Evolutionary conservation across 2,329 filamentous ascomycete species (phyloP), one percentile per base, ranked within the genome.

Genomic region (Raffaelea arxii): DNA sequence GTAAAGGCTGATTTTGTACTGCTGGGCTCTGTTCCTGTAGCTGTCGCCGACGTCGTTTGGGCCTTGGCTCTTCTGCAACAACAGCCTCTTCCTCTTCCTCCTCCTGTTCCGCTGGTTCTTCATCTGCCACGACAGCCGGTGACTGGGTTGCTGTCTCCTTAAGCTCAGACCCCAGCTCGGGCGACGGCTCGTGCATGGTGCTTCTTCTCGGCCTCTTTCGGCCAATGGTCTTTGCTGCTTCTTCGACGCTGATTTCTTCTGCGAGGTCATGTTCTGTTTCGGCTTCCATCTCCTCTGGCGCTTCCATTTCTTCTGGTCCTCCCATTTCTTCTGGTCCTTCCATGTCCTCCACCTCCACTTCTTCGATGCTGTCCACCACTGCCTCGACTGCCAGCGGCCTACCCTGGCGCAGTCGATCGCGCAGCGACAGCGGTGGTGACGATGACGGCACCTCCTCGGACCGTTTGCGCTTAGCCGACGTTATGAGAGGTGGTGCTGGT

Each of bases 181-280:
- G 65, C 0, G 70, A 71, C 3, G 54, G 59, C n/a, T 58, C 60
- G 22, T 58, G 59, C 3, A 58, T 46, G 6, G 21, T 50, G 48
- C 64, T 68, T 14, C 56, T 53, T 37, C 69, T 65, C 3, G 60
- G 62, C 1, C 70, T 68, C 52, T 73, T 76, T 44, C 58, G 63
- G 6, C 68, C 65, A 7, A 74, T 55, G 1, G 48, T 53, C 46
- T 57, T 54, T 3, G 72, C 71, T 4, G 69, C 68, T 51, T 74
- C 68, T 4, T 56, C 50, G 3, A 59, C 66, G 32, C 63, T 58
- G 16, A 75, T 64, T 41, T 72, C 68, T 43, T 74, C 64, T 1
- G 69, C 71, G 41, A 64, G 59, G 10, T 65, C 59, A 1, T 53
- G 47, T 2, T 49, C 48, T 14, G 51, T 48, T 5, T 49, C 47